Conservation (phyloP, 768 basidiomycete species). For the Boletus tylopilopsis region DNA sequence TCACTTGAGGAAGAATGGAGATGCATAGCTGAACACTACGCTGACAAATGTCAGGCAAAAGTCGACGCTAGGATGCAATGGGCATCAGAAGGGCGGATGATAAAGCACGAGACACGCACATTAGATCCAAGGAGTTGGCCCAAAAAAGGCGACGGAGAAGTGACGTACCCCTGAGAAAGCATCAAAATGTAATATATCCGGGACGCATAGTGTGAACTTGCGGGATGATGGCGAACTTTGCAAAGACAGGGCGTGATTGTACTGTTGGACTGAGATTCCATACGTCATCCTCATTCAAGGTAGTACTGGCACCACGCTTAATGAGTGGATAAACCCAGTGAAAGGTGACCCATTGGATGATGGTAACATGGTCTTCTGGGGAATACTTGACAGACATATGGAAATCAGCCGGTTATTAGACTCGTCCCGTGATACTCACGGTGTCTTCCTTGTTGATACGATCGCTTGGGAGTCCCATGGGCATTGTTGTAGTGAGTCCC, state of each 20-base stretch:
- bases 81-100: neutral
- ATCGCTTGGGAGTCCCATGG: constrained; percentile 58
- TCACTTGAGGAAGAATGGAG: constrained; percentile 83
- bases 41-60: constrained; percentile 62
- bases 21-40: constrained; percentile 72
- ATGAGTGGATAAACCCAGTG: constrained; percentile 69
- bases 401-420: neutral
- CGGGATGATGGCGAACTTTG: constrained; percentile 37
- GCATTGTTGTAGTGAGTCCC: constrained; percentile 54
- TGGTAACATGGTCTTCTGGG: constrained; percentile 72
- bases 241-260: constrained; percentile 63
- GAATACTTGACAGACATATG: constrained; percentile 26
- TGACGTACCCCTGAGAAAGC: constrained; percentile 19
- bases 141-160: constrained; percentile 43
- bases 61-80: constrained; percentile 45
- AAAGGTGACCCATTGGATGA: constrained; percentile 72
- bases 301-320: constrained; percentile 43
- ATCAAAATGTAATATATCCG: neutral
- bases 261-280: constrained; percentile 68
- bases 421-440: constrained; percentile 38
- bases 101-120: constrained; percentile 17
- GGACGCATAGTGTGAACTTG: neutral
- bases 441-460: constrained; percentile 53
- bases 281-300: constrained; percentile 67
- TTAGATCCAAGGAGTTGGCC: constrained; percentile 45